Base-by-base conservation (phyloP, 352 stramenopile genomes). In the Phytopythium litorale region DNA sequence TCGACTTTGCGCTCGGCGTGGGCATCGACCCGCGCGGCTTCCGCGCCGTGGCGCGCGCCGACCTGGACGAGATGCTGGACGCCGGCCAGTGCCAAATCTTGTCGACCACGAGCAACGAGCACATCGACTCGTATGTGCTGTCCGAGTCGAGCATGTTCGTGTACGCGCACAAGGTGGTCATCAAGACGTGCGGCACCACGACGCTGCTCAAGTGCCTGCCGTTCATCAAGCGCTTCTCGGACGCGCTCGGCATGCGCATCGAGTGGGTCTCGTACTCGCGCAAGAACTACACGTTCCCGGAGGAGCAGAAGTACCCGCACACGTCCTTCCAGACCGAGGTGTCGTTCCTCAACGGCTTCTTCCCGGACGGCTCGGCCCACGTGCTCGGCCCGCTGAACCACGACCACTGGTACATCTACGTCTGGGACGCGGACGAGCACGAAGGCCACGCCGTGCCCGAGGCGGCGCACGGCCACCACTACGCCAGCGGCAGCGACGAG, bases 151-250 rank as follows among this genome's bases (percentile, higher is more conserved):
- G 91, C 32, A 89, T 99, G 58, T 99, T 99, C 72, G 91, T 99
- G 32, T 99, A 99, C 75, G 85, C 95, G 9, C 93, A 98, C 87
- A 99, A 99, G 77, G 77, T 99, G 45, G 95, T 99, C 25, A 94
- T 99, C 66, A 99, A 99, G 84, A 99, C 98, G 38, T 99, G 98
- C 77, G 98, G 98, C 52, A 99, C 97, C 7, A 99, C 97, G 15
- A 99, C 97, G 54, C 87, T 99, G 54, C 86, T 99, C 43, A 91
- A 96, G 65, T 94, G 79, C 65, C 71, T 98, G 58, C 81, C 82
- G 18, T 91, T 88, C 53, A 80, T 98, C 56, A 77, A 96, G 56
- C 77, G 92, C 50, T 91, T 84, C 58, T 78, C 83, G 33, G 70
- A 92, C 54, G 72, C 73, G 64, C 84, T 99, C 13, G 97, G 94